A percentile compares a stretch with the other conserved stretches of the same genome.
phyloP scores from a whole-genome alignment of 345 rosid species.

The Pelargonium nanum region DNA sequence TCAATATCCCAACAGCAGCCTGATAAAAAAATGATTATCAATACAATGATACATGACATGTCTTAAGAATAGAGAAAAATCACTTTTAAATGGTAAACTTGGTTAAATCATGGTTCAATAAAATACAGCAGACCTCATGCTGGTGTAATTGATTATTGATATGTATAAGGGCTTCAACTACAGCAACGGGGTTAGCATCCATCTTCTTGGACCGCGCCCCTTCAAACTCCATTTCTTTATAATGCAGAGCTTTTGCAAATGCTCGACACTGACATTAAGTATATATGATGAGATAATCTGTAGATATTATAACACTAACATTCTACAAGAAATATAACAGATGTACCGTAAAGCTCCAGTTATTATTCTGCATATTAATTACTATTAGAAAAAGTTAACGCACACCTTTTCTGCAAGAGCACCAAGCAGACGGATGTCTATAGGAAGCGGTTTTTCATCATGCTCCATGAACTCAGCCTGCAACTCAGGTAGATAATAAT shows the following conservation, averaged over 20 bases:
- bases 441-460: conserved; percentile 96
- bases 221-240: conserved; percentile 99
- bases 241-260: conserved; percentile 96
- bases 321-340: neutral
- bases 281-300: neutral
- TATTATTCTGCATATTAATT: neutral
- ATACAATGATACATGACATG: neutral
- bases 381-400: neutral
- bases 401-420: conserved; percentile 98
- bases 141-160: conserved; percentile 97
- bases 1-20: conserved; percentile 99
- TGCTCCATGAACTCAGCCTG: conserved; percentile 99
- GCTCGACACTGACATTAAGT: conserved; percentile 62
- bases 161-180: conserved; percentile 94
- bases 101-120: neutral
- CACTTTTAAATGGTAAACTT: neutral
- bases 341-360: neutral
- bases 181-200: conserved; percentile 97
- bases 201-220: conserved; percentile 75
- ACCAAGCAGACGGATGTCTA: conserved; percentile 95
- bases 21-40: conserved; percentile 8
- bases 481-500: conserved; percentile 9
- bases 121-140: conserved; percentile 54
- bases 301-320: conserved; percentile 1
- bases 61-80: neutral